phyloP scores from a whole-genome alignment of 169 alveolate genomes.

The Babesia ovata region DNA sequence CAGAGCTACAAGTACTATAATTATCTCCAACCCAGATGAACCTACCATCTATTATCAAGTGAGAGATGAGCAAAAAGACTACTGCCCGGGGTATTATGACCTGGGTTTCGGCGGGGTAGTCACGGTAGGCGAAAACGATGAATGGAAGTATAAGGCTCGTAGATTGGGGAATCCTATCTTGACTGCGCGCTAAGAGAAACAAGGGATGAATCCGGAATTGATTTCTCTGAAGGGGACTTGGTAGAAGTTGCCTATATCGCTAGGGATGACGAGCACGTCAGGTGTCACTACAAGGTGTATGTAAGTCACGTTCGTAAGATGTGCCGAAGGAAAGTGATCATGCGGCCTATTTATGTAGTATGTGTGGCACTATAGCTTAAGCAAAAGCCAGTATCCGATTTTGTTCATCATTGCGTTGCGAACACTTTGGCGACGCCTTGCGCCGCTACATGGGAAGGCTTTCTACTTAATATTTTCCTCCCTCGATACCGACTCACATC shows the following conservation, averaged over 20 bases:
- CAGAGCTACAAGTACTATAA: conserved; percentile 66
- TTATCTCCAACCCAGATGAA: conserved; percentile 54
- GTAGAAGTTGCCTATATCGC: conserved; percentile 61
- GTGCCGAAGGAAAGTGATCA: neutral
- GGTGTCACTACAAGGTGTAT: conserved; percentile 53
- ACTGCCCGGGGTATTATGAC: conserved; percentile 71
- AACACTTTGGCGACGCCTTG: too few species aligned
- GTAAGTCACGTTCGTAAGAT: conserved; percentile 23
- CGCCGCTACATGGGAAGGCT: too few species aligned
- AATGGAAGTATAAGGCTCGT: neutral
- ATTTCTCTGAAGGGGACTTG: conserved; percentile 6
- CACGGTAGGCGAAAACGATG: conserved; percentile 18
- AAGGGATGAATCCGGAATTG: conserved; percentile 70
- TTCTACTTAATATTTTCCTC: too few species aligned
- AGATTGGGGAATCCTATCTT: conserved; percentile 53
- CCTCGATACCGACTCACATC: neutral
- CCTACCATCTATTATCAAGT: conserved; percentile 64
- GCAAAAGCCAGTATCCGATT: neutral
- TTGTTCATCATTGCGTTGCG: neutral
- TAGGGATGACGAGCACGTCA: conserved; percentile 57
- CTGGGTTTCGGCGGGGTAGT: conserved; percentile 75
- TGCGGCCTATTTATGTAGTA: neutral
- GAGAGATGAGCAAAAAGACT: conserved; percentile 65
- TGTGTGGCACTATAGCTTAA: neutral
- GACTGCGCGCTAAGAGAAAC: conserved; percentile 69